Evolutionary conservation across 306 rosid genomes (phyloP), one percentile per base, ranked within the genome.

Genomic region (Vicia faba): DNA sequence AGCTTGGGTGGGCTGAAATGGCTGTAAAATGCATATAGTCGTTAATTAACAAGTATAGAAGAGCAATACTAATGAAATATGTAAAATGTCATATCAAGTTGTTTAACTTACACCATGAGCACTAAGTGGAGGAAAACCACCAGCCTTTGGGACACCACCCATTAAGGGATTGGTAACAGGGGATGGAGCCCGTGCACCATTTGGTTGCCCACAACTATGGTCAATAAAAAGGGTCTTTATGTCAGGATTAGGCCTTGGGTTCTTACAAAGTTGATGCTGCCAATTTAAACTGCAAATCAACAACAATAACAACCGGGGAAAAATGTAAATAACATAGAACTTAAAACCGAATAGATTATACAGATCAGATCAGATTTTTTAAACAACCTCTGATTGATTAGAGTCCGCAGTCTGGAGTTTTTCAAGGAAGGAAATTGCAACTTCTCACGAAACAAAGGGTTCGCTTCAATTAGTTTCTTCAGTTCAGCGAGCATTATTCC

Each of bases 201-300:
- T 95, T 1, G 97, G 97, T 74, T 91, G 97, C 78, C 95, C 97
- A 49, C 99, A 95, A 74, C 89, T 88, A 79, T 95, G 99, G 85
- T 95, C 99, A 18, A 91, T 91, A 70, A 95, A 95, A 66, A 95
- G 87, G 75, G 99, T 95, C 87, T 95, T 95, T 70, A 95, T 95
- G 84, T 95, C 97, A 76, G 99, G 99, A 58, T 95, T 95, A 48
- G 99, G 72, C 84, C 97, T 86, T 29, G 99, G 99, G 68, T 85
- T 95, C 92, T 95, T 95, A 80, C 99, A 95, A 70, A 95, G 99
- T 74, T 95, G 99, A 84, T 95, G 99, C 82, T 95, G 99, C 99
- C 99, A 95, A 69, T 95, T 95, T 80, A 95, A 87, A 80, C 99
- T 95, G 92, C 85, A 78, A 75, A 49, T 59, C 77, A 61, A 83